These are phyloP conservation scores for Lumnitzera littorea DNA, from an alignment of 345 rosid genomes.

Conservation along the genomic window DNA sequence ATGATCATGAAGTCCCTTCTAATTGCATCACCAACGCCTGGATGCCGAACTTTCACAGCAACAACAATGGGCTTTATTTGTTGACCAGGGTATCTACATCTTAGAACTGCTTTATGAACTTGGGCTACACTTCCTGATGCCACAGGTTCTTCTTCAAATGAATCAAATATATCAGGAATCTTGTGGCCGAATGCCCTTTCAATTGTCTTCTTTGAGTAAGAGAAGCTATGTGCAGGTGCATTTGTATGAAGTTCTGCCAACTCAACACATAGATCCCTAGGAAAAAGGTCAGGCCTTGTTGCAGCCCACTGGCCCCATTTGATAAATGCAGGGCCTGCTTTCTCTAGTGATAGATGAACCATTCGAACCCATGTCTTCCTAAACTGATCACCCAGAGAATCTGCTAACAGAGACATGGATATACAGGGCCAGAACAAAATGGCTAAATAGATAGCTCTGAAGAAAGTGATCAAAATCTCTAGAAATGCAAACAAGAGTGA, in stretches of 20 bases:
- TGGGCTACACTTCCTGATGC: conserved; percentile 29
- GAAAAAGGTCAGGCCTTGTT: conserved; percentile 25
- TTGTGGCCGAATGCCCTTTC: conserved; percentile 24
- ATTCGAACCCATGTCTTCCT: conserved; percentile 19
- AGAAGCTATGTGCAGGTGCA: conserved; percentile 23
- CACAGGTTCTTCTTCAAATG: conserved; percentile 20
- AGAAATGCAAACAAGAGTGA: conserved; percentile 7
- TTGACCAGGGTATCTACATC: conserved; percentile 14
- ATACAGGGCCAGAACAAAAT: conserved; percentile 20
- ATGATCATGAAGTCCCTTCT: conserved; percentile 37
- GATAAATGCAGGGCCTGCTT: conserved; percentile 24
- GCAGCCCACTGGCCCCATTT: conserved; percentile 34
- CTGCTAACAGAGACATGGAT: conserved; percentile 21
- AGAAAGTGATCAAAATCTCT: conserved; percentile 12
- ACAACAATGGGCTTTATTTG: conserved; percentile 24
- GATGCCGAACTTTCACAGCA: conserved; percentile 46
- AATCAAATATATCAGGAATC: conserved; percentile 17
- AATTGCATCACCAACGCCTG: conserved; percentile 42
- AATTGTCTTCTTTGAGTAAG: conserved; percentile 13
- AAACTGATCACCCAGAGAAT: conserved; percentile 12
- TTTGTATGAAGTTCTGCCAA: conserved; percentile 19
- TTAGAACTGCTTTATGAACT: conserved; percentile 22
- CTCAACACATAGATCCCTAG: conserved; percentile 18
- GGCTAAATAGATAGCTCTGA: conserved; percentile 20
- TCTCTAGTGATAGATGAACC: conserved; percentile 15